phyloP scores from a whole-genome alignment of 345 rosid species.

The Trapa incisa region DNA sequence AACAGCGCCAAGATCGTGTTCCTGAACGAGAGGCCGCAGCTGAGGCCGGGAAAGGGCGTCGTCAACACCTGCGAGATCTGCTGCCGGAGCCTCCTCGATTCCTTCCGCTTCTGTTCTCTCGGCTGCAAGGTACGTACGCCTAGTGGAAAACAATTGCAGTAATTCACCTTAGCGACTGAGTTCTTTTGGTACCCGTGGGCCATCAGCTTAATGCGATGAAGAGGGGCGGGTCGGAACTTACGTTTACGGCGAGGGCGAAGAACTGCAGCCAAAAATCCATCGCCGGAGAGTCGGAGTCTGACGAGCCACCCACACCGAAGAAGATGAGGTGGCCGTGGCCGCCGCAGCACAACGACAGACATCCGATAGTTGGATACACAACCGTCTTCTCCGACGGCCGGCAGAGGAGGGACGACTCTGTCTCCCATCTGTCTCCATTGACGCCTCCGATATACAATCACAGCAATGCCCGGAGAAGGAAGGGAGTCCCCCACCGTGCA shows the following conservation, averaged over 20 bases:
- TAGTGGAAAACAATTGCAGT: too few species aligned
- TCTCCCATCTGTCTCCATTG: slow-evolving; percentile 21
- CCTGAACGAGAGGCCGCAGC: slow-evolving; percentile 80
- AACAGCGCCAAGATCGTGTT: slow-evolving; percentile 90
- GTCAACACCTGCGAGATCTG: slow-evolving; percentile 85
- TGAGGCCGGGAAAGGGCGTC: slow-evolving; percentile 87
- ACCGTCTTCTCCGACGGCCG: slow-evolving; percentile 28
- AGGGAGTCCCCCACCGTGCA: slow-evolving; percentile 42
- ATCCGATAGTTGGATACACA: slow-evolving; percentile 41
- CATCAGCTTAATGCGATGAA: slow-evolving; percentile 65
- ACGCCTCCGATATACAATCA: slow-evolving; percentile 33
- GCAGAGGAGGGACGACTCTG: slow-evolving; percentile 14
- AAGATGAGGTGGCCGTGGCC: slow-evolving; percentile 43
- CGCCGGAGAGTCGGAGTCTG: slow-evolving; percentile 50
- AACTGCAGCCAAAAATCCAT: slow-evolving; percentile 22
- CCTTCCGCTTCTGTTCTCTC: slow-evolving; percentile 86
- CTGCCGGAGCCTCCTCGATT: slow-evolving; percentile 78
- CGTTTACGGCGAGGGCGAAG: slow-evolving; percentile 45
- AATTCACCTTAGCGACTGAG: too few species aligned
- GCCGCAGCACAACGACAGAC: slow-evolving; percentile 22
- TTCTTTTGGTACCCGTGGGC: background rate
- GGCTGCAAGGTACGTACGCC: slow-evolving; percentile 54
- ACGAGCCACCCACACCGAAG: slow-evolving; percentile 62
- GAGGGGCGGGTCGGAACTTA: slow-evolving; percentile 46
- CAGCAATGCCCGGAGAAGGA: slow-evolving; percentile 34